Evolutionary conservation across 1,284 basidiomycete species (phyloP), one percentile per base, ranked within the genome.

Genomic region (Pisolithus thermaeus): DNA sequence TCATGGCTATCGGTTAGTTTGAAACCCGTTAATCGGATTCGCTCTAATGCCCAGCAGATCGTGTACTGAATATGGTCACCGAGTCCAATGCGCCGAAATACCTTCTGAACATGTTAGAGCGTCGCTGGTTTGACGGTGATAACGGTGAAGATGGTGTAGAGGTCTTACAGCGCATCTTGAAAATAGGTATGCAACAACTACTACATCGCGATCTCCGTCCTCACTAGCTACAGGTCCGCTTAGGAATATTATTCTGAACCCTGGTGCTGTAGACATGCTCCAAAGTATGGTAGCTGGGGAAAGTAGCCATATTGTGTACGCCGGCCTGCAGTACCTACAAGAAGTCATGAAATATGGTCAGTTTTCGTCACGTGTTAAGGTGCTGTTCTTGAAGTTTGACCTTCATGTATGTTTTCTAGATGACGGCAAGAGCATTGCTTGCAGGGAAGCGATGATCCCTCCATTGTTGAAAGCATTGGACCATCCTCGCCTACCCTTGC

Each of bases 121-220:
- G 54, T 36, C 56, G 60, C 39, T 64, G 65, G 65, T 64, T 64
- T 23, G 63, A 66, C 12, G 60, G 57, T 3, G 14, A 54, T n/a
- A 52, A 46, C 0, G 58, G 62, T 42, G 62, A 66, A 49, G 65
- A 67, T 18, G 64, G 64, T 8, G 46, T 67, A 1, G 52, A 49
- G 12, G 57, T 58, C 11, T 35, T 64, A 1, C 51, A 49, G 4
- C 44, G 55, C n/a, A 20, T 67, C 5, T 46, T 66, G 1, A 47
- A 54, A 9, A 53, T 57, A 39, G 57, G 63, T 64, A 32, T 51
- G 65, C 52, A 5, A 28, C 6, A 7, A 9, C 8, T 2, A 41
- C 11, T 14, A 14, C 3, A 23, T 2, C 8, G n/a, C n/a, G 28
- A 36, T 16, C 18, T 4, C 37, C 22, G 43, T 11, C 49, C 35